phyloP scores from a whole-genome alignment of 495 filamentous ascomycete species.

The Aspergillus biplanus region DNA sequence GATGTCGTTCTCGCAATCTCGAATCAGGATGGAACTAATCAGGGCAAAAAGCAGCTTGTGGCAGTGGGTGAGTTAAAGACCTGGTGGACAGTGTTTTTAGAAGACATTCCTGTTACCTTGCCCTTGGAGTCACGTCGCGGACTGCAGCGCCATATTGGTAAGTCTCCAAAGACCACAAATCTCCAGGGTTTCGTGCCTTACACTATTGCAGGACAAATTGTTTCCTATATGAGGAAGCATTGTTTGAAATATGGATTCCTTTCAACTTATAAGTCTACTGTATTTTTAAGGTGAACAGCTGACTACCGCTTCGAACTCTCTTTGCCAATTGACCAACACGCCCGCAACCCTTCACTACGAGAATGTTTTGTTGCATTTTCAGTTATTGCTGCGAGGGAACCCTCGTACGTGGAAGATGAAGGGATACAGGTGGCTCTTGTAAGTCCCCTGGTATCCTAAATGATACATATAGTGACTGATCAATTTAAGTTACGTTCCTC shows the following conservation, averaged over 20 bases:
- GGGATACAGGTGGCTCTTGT: no score
- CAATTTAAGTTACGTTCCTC: no score
- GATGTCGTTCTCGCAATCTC: background rate
- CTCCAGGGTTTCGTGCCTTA: background rate
- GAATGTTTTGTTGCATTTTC: slow-evolving; percentile 1
- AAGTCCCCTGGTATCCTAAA: slow-evolving; percentile 1
- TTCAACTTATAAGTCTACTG: background rate
- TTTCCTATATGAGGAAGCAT: background rate
- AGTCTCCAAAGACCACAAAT: background rate
- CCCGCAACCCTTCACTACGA: background rate
- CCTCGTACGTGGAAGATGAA: background rate
- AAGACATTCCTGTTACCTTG: background rate
- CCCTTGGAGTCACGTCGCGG: background rate
- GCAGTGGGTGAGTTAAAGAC: slow-evolving; percentile 1
- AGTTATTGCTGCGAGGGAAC: background rate
- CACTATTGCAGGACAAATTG: background rate
- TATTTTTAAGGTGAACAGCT: background rate
- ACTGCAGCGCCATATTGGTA: slow-evolving; percentile 3
- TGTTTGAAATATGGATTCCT: background rate
- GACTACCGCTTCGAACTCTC: slow-evolving; percentile 3
- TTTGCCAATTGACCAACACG: background rate
- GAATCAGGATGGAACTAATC: no score
- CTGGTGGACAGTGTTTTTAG: background rate
- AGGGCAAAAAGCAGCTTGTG: background rate
- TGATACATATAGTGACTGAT: background rate